Base-by-base conservation (phyloP, 2,329 filamentous ascomycete species). In the Monosporascus sp. region DNA sequence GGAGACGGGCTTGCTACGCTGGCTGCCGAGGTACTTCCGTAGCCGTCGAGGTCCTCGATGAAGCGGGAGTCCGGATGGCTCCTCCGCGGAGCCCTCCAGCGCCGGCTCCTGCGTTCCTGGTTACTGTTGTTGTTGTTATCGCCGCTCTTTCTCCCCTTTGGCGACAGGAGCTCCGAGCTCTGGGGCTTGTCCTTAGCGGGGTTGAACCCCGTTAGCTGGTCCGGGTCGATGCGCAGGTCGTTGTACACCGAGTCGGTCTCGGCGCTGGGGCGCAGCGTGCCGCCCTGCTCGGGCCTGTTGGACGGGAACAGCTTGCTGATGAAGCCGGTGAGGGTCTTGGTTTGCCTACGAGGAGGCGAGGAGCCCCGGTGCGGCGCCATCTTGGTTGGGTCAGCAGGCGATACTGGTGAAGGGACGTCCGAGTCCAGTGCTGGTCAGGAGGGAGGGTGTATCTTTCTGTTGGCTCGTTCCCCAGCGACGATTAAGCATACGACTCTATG, bases 211-310 rank as follows among this genome's bases (percentile, higher is more conserved):
- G 56, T 66, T 51, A 69, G 41, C 41, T 63, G 57, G 46, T 65
- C 64, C 24, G 62, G 60, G 40, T 64, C 56, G 41, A 61, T 55
- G 4, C 53, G 59, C 5, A 61, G 38, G 46, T 65, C 60, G 7
- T 34, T 44, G 51, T 63, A 64, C n/a, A 56, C 56, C 11, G 59
- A 58, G 8, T 66, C 63, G 9, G 50, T 55, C 22, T 64, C 59
- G 17, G 45, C 53, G 9, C 55, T 58, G 26, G 45, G 40, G 22
- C 77, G 75, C 43, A 67, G 52, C 1, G 79, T 82, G 9, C 79
- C 74, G 20, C 80, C 78, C 31, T 74, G 73, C 56, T 83, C 80
- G 1, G 76, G 70, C 7, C 73, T 75, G 53, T 75, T 71, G 56
- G 73, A 78, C 0, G 80, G 79, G 9, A 80, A 66, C 2, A 82